A percentile compares a stretch with the other conserved stretches of the same genome.
These are phyloP conservation scores for Delitschia confertaspora DNA, from an alignment of 495 filamentous ascomycete genomes.

Conservation along the genomic window DNA sequence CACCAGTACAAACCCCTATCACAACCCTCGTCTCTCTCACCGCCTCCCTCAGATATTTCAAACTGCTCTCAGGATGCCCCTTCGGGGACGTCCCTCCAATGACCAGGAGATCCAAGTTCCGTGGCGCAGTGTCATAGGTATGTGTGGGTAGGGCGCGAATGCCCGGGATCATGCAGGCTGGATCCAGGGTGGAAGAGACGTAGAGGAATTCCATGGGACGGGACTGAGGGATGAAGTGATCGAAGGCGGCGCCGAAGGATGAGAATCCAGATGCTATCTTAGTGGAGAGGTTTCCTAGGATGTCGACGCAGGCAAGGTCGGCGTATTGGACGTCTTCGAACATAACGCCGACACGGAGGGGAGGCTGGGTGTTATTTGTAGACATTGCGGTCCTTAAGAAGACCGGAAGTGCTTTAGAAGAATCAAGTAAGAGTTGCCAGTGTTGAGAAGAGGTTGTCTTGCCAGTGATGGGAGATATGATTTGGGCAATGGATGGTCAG, in stretches of 20 bases:
- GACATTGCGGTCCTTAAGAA: no score
- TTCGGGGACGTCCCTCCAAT: constrained; percentile 14
- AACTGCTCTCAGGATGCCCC: constrained; percentile 13
- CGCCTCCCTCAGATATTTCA: constrained; percentile 21
- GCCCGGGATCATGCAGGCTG: constrained; percentile 9
- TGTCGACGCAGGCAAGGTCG: constrained; percentile 24
- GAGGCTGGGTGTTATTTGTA: not conserved
- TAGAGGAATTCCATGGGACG: constrained; percentile 24
- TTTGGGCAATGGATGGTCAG: no score
- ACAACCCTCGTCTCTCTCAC: constrained; percentile 18
- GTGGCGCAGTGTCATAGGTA: constrained; percentile 16
- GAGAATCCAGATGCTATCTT: constrained; percentile 8
- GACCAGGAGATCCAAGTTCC: constrained; percentile 19
- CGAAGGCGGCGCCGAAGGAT: not conserved
- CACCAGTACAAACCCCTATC: constrained; percentile 21
- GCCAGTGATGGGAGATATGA: no score
- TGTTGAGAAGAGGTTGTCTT: no score
- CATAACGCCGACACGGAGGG: constrained; percentile 25
- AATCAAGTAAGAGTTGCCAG: no score
- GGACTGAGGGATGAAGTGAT: not conserved
- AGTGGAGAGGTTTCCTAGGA: constrained; percentile 19
- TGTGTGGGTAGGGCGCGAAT: constrained; percentile 19
- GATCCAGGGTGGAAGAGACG: constrained; percentile 17
- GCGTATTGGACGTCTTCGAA: constrained; percentile 23
- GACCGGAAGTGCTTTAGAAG: no score